Base-by-base conservation (phyloP, 306 rosid species). In the Arachis stenosperma region DNA sequence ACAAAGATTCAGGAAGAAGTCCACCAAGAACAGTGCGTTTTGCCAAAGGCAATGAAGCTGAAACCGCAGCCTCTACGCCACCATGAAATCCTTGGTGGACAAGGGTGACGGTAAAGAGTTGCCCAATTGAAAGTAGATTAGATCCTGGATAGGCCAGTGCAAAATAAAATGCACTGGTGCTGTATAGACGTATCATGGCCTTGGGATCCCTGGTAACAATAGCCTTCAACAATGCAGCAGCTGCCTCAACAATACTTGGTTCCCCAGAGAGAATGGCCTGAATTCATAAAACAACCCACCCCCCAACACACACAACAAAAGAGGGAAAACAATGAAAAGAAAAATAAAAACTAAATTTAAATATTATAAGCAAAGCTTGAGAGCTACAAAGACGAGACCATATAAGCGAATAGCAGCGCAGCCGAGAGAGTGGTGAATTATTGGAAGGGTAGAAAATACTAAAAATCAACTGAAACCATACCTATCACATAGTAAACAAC, bases 81-180 rank as follows among this genome's bases (percentile, higher is more conserved):
- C 99, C 99, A 88, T 94, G 99, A 86, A 94, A 94, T 70, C 97
- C 99, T 90, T 94, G 99, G 79, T 94, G 93, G 62, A 91, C 97
- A 83, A 91, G 99, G 67, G 99, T 94, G 69, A 87, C 86, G n/a
- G 99, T 84, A 84, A 91, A 91, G 61, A 94, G 95, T 81, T 85
- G 96, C 48, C 95, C 88, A 65, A 94, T 94, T 42, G 96, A 88
- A 80, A 88, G 88, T 69, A 94, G 90, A 86, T 94, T 94, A 76
- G 99, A 94, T 65, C 99, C 99, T 52, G 99, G 99, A 85, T 94
- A 94, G 22, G 99, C 95, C 73, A 94, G 86, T 44, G 97, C 86
- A 88, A 94, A 94, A 79, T 91, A 94, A 82, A 94, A 94, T 61
- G 95, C 84, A 48, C 99, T 97, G 2, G 96, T 94, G 83, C 91